These are phyloP conservation scores for Plasmodium falciparum DNA, from an alignment of 169 alveolate species.

Conservation along the genomic window DNA sequence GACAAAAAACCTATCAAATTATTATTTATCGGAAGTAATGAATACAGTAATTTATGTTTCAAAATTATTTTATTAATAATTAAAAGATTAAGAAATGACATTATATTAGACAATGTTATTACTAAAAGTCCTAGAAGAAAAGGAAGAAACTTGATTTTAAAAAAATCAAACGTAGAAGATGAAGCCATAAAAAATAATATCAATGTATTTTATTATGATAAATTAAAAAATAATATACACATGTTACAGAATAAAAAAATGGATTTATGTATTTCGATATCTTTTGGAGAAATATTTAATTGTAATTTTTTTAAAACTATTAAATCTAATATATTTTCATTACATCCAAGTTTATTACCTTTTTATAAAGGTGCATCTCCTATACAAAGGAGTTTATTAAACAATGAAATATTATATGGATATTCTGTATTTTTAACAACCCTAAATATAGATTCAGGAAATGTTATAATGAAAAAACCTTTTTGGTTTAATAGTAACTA, in stretches of 20 bases:
- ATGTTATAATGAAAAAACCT: slow-evolving; percentile 26
- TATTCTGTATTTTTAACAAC: slow-evolving; percentile 50
- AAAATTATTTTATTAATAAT: slow-evolving; percentile 44
- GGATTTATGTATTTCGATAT: slow-evolving; percentile 43
- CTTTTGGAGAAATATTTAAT: slow-evolving; percentile 73
- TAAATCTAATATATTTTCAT: slow-evolving; percentile 40
- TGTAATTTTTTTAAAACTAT: slow-evolving; percentile 38
- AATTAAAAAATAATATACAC: slow-evolving; percentile 42
- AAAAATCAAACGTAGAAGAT: slow-evolving; percentile 43
- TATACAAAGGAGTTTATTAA: slow-evolving; percentile 71
- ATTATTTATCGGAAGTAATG: slow-evolving; percentile 62
- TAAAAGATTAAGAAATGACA: slow-evolving; percentile 37
- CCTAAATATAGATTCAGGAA: slow-evolving; percentile 41
- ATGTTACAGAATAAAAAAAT: slow-evolving; percentile 38
- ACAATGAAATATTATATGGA: slow-evolving; percentile 56
- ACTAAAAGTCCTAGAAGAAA: slow-evolving; percentile 59
- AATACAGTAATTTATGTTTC: slow-evolving; percentile 41
- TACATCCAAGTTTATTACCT: slow-evolving; percentile 74
- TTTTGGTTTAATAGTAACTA: slow-evolving; percentile 17
- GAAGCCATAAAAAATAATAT: slow-evolving; percentile 40
- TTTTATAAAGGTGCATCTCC: slow-evolving; percentile 68
- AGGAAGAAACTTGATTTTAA: slow-evolving; percentile 38
- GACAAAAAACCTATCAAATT: not conserved
- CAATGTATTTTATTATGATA: slow-evolving; percentile 61
- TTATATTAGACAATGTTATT: slow-evolving; percentile 33